These are phyloP conservation scores for Geotrichum candidum DNA, from an alignment of 1,139 yeast genomes.

Conservation along the genomic window DNA sequence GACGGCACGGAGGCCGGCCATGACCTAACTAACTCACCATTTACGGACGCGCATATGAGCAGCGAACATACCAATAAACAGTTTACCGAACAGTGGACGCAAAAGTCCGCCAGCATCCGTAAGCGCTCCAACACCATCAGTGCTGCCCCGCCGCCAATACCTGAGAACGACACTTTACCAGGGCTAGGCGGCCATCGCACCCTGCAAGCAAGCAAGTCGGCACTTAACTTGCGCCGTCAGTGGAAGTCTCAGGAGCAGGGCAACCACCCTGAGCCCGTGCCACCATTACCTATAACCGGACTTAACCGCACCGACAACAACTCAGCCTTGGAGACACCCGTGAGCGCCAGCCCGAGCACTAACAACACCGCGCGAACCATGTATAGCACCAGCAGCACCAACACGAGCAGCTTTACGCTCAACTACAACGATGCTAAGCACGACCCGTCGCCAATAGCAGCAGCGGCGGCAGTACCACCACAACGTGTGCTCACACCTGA, in stretches of 20 bases:
- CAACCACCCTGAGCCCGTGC: neutral
- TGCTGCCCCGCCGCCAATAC: neutral
- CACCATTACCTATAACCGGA: neutral
- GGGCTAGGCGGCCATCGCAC: neutral
- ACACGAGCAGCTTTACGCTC: neutral
- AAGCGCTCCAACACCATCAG: neutral
- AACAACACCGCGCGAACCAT: neutral
- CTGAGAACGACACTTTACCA: neutral
- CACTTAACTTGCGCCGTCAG: neutral
- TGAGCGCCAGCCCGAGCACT: neutral
- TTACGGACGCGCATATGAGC: neutral
- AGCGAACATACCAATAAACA: neutral
- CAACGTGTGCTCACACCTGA: neutral
- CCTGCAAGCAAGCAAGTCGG: neutral
- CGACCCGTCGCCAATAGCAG: neutral
- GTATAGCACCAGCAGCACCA: neutral
- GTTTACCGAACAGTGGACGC: neutral
- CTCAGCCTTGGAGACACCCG: neutral
- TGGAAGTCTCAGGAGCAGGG: neutral
- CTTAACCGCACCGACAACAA: neutral
- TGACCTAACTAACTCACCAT: neutral
- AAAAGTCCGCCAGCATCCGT: neutral
- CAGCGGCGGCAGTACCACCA: neutral
- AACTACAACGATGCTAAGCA: neutral
- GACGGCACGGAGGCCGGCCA: neutral